Conservation (phyloP, 1,284 basidiomycete species). For the Microbotryum violaceum region DNA sequence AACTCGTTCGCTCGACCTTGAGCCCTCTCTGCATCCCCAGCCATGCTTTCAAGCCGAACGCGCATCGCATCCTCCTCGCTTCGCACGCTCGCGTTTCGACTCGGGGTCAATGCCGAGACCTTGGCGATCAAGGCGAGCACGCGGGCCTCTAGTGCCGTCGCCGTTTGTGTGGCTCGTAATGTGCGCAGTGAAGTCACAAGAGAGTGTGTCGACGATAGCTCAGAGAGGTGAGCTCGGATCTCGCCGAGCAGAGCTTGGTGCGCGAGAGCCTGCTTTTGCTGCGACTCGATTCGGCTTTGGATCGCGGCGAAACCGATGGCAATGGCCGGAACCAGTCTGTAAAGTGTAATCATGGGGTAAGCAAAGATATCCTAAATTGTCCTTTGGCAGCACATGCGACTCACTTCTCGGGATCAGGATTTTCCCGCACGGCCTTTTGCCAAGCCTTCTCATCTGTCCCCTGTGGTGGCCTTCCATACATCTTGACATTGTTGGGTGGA, state of each 20-base stretch:
- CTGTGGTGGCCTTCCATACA: slow-evolving; percentile 15
- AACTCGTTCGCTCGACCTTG: slow-evolving; percentile 11
- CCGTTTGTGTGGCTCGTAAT: slow-evolving; percentile 17
- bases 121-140: slow-evolving; percentile 12
- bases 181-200: slow-evolving; percentile 19
- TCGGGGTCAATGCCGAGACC: slow-evolving; percentile 3
- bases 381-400: neutral
- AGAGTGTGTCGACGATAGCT: slow-evolving; percentile 10
- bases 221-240: slow-evolving; percentile 17
- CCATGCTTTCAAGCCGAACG: slow-evolving; percentile 15
- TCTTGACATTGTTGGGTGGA: slow-evolving; percentile 1
- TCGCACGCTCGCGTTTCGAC: slow-evolving; percentile 2
- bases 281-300: slow-evolving; percentile 18
- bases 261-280: slow-evolving; percentile 1
- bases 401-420: slow-evolving; percentile 29
- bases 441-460: slow-evolving; percentile 20
- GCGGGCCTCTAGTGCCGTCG: slow-evolving; percentile 3
- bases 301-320: slow-evolving; percentile 28
- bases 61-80: slow-evolving; percentile 24
- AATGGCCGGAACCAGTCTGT: slow-evolving; percentile 26
- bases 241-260: slow-evolving; percentile 20
- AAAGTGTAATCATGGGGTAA: neutral
- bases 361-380: neutral
- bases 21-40: slow-evolving; percentile 10
- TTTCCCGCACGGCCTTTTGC: slow-evolving; percentile 23